Evolutionary conservation across 306 rosid genomes (phyloP), one percentile per base, ranked within the genome.

Genomic region (Lablab purpureus): DNA sequence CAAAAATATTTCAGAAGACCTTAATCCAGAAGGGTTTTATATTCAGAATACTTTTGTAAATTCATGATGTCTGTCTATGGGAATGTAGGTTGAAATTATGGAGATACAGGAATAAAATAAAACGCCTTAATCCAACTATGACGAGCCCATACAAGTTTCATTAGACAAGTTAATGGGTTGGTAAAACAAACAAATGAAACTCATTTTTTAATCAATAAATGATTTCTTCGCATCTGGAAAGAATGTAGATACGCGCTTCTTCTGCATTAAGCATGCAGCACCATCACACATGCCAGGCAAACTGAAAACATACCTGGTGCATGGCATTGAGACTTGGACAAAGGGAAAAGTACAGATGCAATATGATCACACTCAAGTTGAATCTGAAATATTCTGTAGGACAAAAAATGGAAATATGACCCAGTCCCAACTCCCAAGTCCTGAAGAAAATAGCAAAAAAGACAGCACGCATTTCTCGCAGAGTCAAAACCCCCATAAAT

Each of bases 391-490:
- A 67, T 70, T 60, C 50, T 73, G 59, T 60, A 52, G 76, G 73
- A 46, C 60, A 72, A 80, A 81, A 68, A 56, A 65, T 80, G 51
- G 67, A 80, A 76, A 62, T 37, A 58, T 69, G 70, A 70, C 77
- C 45, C 27, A 41, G 78, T 66, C 52, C 72, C 71, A 65, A 79
- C 36, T 34, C 79, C 63, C 84, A 67, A 56, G 62, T 65, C 64
- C 54, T 37, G 64, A 74, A 67, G 60, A 59, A 79, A 43, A 63
- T 15, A 58, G 28, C 70, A 76, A 74, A 76, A 74, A 34, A 75
- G 84, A 83, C 70, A 74, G 81, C 94, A 91, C 91, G 80, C 91
- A 86, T 71, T 84, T 85, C 87, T 85, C 83, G 77, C 91, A 81
- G 83, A 84, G 74, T 78, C 81, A 87, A 88, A 88, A 87, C 75